phyloP scores from a whole-genome alignment of 805 yeast genomes.

The Nakazawaea molendinolei region DNA sequence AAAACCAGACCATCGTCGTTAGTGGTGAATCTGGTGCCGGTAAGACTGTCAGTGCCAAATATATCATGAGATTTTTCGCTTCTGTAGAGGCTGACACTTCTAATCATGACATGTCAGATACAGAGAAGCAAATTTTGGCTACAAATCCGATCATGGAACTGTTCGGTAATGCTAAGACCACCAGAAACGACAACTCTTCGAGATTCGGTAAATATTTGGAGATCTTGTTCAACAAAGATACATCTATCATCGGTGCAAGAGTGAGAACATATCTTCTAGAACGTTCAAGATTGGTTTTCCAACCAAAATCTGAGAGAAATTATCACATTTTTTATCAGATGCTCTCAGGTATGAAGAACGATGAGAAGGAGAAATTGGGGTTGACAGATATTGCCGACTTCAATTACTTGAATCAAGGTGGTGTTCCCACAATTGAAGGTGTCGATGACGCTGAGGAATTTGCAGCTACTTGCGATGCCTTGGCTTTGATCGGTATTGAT shows the following conservation, averaged over 20 bases:
- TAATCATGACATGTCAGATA: conserved; percentile 70
- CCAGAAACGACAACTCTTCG: conserved; percentile 95
- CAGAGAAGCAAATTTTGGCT: conserved; percentile 90
- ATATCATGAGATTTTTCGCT: conserved; percentile 96
- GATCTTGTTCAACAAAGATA: conserved; percentile 69
- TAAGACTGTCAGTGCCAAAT: conserved; percentile 94
- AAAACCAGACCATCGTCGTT: conserved; percentile 93
- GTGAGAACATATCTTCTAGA: conserved; percentile 89
- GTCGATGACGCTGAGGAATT: conserved; percentile 83
- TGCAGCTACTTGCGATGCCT: conserved; percentile 66
- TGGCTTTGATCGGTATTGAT: conserved; percentile 70
- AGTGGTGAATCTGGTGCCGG: conserved; percentile 99
- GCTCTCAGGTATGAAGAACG: conserved; percentile 60
- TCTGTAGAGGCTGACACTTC: conserved; percentile 63
- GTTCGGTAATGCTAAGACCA: conserved; percentile 96
- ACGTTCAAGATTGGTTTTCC: conserved; percentile 90
- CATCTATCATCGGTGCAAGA: conserved; percentile 88
- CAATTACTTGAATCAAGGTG: conserved; percentile 86
- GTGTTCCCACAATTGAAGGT: conserved; percentile 58
- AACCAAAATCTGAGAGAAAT: conserved; percentile 85
- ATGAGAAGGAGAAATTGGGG: conserved; percentile 49
- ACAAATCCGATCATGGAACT: conserved; percentile 98
- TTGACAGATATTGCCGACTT: conserved; percentile 63
- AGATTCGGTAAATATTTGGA: conserved; percentile 96
- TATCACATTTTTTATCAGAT: conserved; percentile 93